A percentile compares a stretch with the other conserved stretches of the same genome.
These are phyloP conservation scores for Zhuliangozyma blackwelliae DNA, from an alignment of 1,139 yeast genomes.

Conservation along the genomic window DNA sequence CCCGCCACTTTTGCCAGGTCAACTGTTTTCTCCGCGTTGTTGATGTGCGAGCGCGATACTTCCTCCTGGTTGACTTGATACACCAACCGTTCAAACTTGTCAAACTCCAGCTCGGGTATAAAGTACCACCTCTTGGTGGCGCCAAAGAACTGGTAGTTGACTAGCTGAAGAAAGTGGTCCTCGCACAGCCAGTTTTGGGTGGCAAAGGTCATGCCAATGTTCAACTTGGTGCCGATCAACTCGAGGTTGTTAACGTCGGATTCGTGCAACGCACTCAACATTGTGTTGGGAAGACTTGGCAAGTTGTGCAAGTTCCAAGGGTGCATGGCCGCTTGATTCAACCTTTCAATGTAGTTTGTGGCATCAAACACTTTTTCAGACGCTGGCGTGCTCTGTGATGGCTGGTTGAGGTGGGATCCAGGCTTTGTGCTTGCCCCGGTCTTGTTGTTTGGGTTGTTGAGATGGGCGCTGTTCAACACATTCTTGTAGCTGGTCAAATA, in stretches of 20 bases:
- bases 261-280: constrained; percentile 36
- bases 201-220: constrained; percentile 63
- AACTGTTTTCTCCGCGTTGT: constrained; percentile 13
- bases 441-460: constrained; percentile 7
- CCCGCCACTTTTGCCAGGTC: constrained; percentile 1
- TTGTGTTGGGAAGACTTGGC: constrained; percentile 53
- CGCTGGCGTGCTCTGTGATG: neutral
- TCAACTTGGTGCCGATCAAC: constrained; percentile 26
- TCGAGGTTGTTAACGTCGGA: constrained; percentile 40
- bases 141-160: constrained; percentile 69
- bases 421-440: neutral
- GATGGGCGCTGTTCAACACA: constrained; percentile 9
- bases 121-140: constrained; percentile 76
- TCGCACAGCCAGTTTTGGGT: constrained; percentile 72
- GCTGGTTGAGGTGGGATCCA: too few relatives aligned
- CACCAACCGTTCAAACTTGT: constrained; percentile 52
- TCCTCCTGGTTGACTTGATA: constrained; percentile 13
- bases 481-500: constrained; percentile 10
- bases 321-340: constrained; percentile 26
- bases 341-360: constrained; percentile 16
- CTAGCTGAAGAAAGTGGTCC: constrained; percentile 67
- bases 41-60: constrained; percentile 17
- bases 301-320: constrained; percentile 75
- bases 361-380: constrained; percentile 14
- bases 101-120: constrained; percentile 65